Evolutionary conservation across 805 yeast species (phyloP).

Genomic region (Monosporozyma servazzii): DNA sequence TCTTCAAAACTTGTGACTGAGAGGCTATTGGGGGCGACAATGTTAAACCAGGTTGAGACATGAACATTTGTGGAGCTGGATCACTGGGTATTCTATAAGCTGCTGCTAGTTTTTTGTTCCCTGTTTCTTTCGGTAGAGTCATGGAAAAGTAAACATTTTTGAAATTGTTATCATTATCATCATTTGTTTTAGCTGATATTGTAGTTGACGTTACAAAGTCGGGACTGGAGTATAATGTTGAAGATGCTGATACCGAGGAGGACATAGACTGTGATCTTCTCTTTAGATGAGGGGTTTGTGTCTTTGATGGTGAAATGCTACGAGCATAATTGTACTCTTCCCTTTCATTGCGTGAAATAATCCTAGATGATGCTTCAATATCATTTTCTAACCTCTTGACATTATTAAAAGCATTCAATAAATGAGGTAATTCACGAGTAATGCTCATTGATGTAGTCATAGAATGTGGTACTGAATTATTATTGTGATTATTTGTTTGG

Average conservation of each 20-base stretch:
- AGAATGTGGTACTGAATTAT: not conserved
- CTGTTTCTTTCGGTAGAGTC: not conserved
- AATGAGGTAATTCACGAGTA: constrained; percentile 54
- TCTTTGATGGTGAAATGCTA: not conserved
- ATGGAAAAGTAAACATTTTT: not conserved
- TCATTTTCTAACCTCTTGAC: constrained; percentile 42
- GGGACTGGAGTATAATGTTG: not conserved
- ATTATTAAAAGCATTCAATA: constrained; percentile 58
- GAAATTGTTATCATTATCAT: not conserved
- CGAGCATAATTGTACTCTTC: not conserved
- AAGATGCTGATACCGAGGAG: constrained; percentile 1
- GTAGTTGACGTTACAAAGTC: not conserved
- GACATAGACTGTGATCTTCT: constrained; percentile 4
- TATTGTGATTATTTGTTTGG: not conserved
- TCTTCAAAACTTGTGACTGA: constrained; percentile 7
- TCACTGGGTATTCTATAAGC: not conserved
- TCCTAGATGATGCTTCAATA: constrained; percentile 35
- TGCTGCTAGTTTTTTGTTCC: not conserved
- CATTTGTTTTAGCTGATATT: not conserved
- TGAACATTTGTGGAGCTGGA: not conserved
- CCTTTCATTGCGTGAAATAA: not conserved
- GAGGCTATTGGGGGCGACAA: not conserved
- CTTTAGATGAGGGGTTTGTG: not conserved
- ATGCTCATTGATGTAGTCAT: constrained; percentile 14
- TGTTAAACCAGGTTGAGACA: not conserved